A percentile compares a stretch with the other conserved stretches of the same genome.
Evolutionary conservation across 768 basidiomycete genomes (phyloP).

Genomic region (Crepidotus variabilis): DNA sequence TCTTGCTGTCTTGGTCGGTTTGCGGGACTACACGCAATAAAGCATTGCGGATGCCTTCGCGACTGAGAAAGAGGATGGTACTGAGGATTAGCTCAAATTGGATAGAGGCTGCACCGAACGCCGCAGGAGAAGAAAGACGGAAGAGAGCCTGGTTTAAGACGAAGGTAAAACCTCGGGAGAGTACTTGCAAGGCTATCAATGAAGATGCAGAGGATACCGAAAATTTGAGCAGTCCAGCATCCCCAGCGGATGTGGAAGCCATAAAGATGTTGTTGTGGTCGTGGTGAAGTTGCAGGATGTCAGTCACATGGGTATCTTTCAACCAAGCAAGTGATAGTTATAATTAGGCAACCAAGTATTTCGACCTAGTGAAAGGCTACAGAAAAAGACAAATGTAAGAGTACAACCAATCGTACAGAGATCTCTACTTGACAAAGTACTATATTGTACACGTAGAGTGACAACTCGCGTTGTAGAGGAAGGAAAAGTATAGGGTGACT

Average conservation of each 20-base stretch:
- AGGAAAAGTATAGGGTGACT: neutral
- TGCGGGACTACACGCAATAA: constrained; percentile 55
- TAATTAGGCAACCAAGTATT: neutral
- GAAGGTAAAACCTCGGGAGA: constrained; percentile 85
- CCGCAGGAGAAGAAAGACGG: constrained; percentile 77
- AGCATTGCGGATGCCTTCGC: constrained; percentile 91
- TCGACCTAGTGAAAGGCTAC: neutral
- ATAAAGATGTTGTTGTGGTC: neutral
- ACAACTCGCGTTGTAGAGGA: neutral
- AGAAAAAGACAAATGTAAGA: neutral
- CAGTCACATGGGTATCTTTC: too few relatives aligned
- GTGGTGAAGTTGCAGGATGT: too few relatives aligned
- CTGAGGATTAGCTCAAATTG: constrained; percentile 91
- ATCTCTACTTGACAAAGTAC: neutral
- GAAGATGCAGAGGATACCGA: constrained; percentile 49
- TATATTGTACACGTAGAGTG: neutral
- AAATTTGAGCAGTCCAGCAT: constrained; percentile 20
- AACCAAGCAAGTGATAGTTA: neutral
- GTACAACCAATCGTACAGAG: neutral
- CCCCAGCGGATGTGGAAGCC: neutral
- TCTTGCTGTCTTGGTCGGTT: neutral
- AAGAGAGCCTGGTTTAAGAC: constrained; percentile 84
- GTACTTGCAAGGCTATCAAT: constrained; percentile 82
- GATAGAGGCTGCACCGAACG: constrained; percentile 87
- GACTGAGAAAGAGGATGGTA: constrained; percentile 85